A percentile compares a stretch with the other conserved stretches of the same genome.
Conservation (phyloP, 2,329 filamentous ascomycete species). For the Akanthomyces muscarius region DNA sequence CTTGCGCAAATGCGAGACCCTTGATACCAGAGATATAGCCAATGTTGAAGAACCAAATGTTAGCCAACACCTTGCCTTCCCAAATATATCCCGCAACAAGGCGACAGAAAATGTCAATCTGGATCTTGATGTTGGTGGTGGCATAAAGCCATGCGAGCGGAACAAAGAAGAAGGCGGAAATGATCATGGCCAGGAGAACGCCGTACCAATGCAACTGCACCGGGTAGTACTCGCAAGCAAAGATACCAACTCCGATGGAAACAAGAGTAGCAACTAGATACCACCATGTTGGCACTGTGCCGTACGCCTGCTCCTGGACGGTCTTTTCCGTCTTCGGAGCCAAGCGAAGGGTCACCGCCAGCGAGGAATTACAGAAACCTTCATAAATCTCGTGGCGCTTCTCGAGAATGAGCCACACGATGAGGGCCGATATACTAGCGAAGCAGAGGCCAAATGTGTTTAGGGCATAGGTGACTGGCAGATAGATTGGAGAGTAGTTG, state of each 20-base stretch:
- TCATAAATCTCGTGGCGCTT: slow-evolving; percentile 26
- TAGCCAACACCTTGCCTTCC: slow-evolving; percentile 39
- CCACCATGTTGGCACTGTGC: slow-evolving; percentile 26
- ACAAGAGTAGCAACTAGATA: slow-evolving; percentile 22
- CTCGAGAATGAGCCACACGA: slow-evolving; percentile 30
- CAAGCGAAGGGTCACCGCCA: background rate
- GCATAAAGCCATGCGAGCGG: slow-evolving; percentile 34
- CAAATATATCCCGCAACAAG: slow-evolving; percentile 43
- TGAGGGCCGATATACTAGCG: slow-evolving; percentile 42
- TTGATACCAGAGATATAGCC: slow-evolving; percentile 41
- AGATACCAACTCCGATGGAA: slow-evolving; percentile 27
- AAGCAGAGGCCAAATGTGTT: slow-evolving; percentile 51
- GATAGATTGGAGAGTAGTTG: slow-evolving; percentile 47
- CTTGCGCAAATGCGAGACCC: slow-evolving; percentile 38
- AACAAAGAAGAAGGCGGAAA: slow-evolving; percentile 29
- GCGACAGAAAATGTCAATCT: slow-evolving; percentile 42
- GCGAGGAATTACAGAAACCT: slow-evolving; percentile 16
- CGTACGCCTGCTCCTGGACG: slow-evolving; percentile 21
- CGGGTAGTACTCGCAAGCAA: slow-evolving; percentile 29
- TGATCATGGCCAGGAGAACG: slow-evolving; percentile 25
- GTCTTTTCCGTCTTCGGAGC: background rate
- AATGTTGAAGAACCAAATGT: slow-evolving; percentile 36
- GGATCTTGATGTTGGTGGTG: slow-evolving; percentile 41
- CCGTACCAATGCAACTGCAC: slow-evolving; percentile 33
- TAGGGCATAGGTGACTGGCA: slow-evolving; percentile 41